Evolutionary conservation across 768 basidiomycete species (phyloP).

Genomic region (Hericium erinaceus): DNA sequence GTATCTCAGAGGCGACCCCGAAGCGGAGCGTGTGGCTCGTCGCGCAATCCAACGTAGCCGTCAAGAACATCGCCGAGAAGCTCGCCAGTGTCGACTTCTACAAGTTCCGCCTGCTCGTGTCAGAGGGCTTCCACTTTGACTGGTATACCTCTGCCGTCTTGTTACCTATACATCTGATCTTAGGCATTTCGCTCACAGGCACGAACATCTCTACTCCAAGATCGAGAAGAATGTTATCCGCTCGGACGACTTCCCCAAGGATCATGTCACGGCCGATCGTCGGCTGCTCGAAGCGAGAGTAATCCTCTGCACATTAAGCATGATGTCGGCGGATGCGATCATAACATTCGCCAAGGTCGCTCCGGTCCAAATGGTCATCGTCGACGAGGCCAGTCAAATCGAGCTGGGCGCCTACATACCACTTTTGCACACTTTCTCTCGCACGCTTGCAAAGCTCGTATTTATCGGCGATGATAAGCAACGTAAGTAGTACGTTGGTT

Average conservation of each 20-base stretch:
- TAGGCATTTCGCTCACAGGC: too few relatives aligned
- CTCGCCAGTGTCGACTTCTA: slow-evolving; percentile 23
- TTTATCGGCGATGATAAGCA: slow-evolving; percentile 26
- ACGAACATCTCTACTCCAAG: slow-evolving; percentile 38
- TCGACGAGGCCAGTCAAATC: slow-evolving; percentile 43
- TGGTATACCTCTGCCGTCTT: slow-evolving; percentile 27
- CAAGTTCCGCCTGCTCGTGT: slow-evolving; percentile 34
- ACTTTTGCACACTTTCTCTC: slow-evolving; percentile 16
- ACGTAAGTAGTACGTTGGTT: slow-evolving; percentile 17
- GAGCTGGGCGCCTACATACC: slow-evolving; percentile 32
- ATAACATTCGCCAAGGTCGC: slow-evolving; percentile 16
- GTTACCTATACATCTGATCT: too few relatives aligned
- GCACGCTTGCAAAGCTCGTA: slow-evolving; percentile 18
- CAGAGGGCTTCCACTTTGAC: slow-evolving; percentile 35
- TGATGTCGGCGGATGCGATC: slow-evolving; percentile 26
- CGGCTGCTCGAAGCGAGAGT: slow-evolving; percentile 24
- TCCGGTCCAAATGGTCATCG: slow-evolving; percentile 30
- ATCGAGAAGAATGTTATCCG: slow-evolving; percentile 28
- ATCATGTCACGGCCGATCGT: slow-evolving; percentile 13
- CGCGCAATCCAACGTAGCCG: slow-evolving; percentile 42
- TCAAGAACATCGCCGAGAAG: slow-evolving; percentile 45
- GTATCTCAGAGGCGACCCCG: not conserved
- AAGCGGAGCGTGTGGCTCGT: slow-evolving; percentile 27
- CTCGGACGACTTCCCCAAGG: slow-evolving; percentile 22
- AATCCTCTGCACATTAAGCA: slow-evolving; percentile 40